Conservation (phyloP, 371 early-diverging fungal species). For the Quaeritorhiza haematococci region DNA sequence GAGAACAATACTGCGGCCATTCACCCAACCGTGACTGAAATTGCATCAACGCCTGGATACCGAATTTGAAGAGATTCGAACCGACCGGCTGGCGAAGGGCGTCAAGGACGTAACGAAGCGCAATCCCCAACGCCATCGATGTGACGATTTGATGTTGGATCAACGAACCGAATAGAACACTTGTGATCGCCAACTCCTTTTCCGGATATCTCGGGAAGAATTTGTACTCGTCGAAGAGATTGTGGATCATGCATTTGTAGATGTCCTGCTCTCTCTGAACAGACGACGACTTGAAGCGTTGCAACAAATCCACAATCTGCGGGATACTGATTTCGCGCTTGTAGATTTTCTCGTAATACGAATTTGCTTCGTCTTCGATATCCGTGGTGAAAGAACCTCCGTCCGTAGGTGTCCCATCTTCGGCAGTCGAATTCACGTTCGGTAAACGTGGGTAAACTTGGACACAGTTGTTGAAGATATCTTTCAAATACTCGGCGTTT, state of each 20-base stretch:
- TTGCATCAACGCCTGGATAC: conserved; percentile 76
- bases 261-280: conserved; percentile 67
- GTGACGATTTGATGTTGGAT: conserved; percentile 81
- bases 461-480: conserved; percentile 52
- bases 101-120: conserved; percentile 79
- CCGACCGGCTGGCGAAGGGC: conserved; percentile 74
- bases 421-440: conserved; percentile 24
- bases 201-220: conserved; percentile 93
- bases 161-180: conserved; percentile 80
- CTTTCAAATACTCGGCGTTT: conserved; percentile 54
- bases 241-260: conserved; percentile 78
- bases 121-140: conserved; percentile 65
- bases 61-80: conserved; percentile 86
- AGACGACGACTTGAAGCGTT: conserved; percentile 63
- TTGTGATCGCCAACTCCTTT: conserved; percentile 82
- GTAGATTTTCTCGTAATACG: conserved; percentile 73
- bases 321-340: conserved; percentile 67
- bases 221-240: conserved; percentile 88
- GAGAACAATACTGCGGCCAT: conserved; percentile 84
- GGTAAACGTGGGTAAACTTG: not conserved
- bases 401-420: conserved; percentile 17
- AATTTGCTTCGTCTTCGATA: conserved; percentile 73
- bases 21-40: conserved; percentile 78
- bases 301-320: conserved; percentile 68
- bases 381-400: conserved; percentile 41